Evolutionary conservation across 2,329 filamentous ascomycete genomes (phyloP).

Genomic region (Ceratocystis ficicola): DNA sequence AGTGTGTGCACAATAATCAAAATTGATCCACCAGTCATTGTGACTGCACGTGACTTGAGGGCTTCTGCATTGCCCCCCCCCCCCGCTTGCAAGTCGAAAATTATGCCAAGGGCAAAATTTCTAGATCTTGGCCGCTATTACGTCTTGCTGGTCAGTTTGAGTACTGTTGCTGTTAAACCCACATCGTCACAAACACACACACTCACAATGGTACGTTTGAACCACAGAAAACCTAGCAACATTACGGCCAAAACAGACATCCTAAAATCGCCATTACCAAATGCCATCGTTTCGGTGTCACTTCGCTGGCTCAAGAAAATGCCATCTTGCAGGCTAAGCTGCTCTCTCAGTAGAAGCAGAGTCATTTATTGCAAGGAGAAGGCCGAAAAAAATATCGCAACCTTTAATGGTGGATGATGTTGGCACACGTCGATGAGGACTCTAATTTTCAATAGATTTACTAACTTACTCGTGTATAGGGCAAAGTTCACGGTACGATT

Average conservation of each 20-base stretch:
- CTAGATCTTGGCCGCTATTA: constrained; percentile 13
- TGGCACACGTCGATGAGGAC: too few relatives aligned
- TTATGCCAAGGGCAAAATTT: constrained; percentile 15
- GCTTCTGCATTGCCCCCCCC: constrained; percentile 2
- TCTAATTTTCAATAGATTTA: not conserved
- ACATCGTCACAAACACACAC: constrained; percentile 20
- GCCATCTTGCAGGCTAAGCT: not conserved
- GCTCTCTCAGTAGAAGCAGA: not conserved
- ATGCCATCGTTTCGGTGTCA: not conserved
- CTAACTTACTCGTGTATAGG: constrained; percentile 18
- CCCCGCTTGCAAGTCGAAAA: constrained; percentile 12
- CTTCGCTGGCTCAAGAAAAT: not conserved
- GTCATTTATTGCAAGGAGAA: not conserved
- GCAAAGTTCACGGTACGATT: constrained; percentile 24
- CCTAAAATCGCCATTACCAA: not conserved
- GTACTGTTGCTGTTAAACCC: constrained; percentile 20
- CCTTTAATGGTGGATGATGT: not conserved
- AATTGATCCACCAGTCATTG: not conserved
- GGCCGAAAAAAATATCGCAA: not conserved
- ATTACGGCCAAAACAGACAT: not conserved
- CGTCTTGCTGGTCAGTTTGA: constrained; percentile 16
- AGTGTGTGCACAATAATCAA: constrained; percentile 14
- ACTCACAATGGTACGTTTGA: constrained; percentile 20
- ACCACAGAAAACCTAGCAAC: not conserved
- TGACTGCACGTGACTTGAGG: constrained; percentile 15